Evolutionary conservation across 2,329 filamentous ascomycete genomes (phyloP), one percentile per base, ranked within the genome.

Genomic region (Trichoderma sp.): DNA sequence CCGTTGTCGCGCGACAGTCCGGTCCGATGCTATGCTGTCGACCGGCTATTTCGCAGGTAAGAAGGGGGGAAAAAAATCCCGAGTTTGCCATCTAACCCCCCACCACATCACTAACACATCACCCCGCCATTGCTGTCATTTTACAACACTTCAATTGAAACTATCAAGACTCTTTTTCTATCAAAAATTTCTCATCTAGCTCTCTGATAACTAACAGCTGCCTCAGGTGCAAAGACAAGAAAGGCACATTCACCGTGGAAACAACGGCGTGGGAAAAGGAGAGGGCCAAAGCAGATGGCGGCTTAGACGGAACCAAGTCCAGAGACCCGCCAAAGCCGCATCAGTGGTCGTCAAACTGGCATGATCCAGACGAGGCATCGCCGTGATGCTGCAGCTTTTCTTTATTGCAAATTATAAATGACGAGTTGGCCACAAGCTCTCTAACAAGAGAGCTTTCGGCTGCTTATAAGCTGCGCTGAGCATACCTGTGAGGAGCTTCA

Each of bases 251-350:
- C 73, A 84, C 81, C 76, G 85, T 89, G 54, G 88, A 90, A 79
- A 90, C 88, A 28, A 90, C 88, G 14, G 82, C 83, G 54, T 90
- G 87, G 88, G 87, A 90, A 78, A 82, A 77, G 70, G 76, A 75
- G 69, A 72, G 72, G 56, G 71, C 71, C 58, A 34, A 32, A 37
- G 54, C 5, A 18, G 68, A 66, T 16, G 24, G 24, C 21, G 28
- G 66, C 51, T n/a, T 28, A 26, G 54, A 66, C 18, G 39, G 39
- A 16, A 37, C 54, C 21, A 58, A 39, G 39, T n/a, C 21, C 4
- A 63, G 51, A 43, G 64, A 68, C 21, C 66, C 71, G 7, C 46
- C 70, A 55, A 74, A 72, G 56, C 75, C 76, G 65, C 74, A 73
- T 21, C 75, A 77, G 61, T 79, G 78, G 79, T 77, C 79, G 24